Evolutionary conservation across 2,329 filamentous ascomycete species (phyloP), one percentile per base, ranked within the genome.

Genomic region (Epichloe festucae): DNA sequence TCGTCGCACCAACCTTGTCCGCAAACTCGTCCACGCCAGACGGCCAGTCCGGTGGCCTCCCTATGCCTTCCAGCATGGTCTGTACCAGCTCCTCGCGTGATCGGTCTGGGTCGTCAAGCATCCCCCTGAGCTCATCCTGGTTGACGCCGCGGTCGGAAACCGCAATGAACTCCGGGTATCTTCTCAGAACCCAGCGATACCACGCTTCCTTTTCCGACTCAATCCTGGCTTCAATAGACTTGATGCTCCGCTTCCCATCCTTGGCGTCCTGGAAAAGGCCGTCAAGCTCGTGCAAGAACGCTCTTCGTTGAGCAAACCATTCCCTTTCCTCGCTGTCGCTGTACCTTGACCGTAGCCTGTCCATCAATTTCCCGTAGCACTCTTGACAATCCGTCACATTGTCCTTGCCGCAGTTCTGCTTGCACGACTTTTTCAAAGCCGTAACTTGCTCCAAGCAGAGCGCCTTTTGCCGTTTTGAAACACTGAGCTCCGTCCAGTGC

Each of bases 281-380:
- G 54, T 75, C 73, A 11, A 81, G 66, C 51, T 75, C 73, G 49
- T 70, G 65, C 21, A 78, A 63, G 53, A 81, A 78, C 7, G 65
- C 65, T 34, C 66, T 66, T 35, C 75, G 66, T 45, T 70, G 68
- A 2, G 72, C 67, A 60, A 79, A 79, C 78, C 78, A 81, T 59
- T 77, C 74, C 19, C 58, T 61, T 17, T 63, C 65, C 42, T 60
- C 53, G 27, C 61, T 62, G n/a, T 65, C 64, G 47, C 59, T 61
- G 50, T 68, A 71, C 12, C 68, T 59, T 41, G 57, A 55, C 19
- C 67, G 64, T 59, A 80, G 67, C 36, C 67, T 66, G 36, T 74
- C 70, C 42, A 80, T 59, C 4, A 76, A 62, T 50, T 72, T 67
- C 19, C 62, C 62, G 63, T 73, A 77, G 60, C 76, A 79, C 23